Evolutionary conservation across 2,329 filamentous ascomycete genomes (phyloP).

Genomic region (Trichoderma sp.): DNA sequence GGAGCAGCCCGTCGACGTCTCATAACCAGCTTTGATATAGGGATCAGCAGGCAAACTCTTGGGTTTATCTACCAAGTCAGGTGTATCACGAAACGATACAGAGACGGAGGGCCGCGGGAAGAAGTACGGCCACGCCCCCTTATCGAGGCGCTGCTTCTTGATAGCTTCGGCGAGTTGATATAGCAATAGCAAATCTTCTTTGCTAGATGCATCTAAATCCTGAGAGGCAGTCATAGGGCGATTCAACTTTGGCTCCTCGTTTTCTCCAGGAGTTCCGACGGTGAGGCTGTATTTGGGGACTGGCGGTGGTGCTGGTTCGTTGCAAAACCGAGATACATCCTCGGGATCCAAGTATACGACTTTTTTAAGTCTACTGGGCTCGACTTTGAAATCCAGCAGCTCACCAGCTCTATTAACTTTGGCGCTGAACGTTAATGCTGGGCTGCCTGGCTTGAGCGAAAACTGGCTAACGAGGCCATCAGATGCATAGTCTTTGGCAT

Average conservation of each 20-base stretch:
- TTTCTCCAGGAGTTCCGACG: conserved; percentile 32
- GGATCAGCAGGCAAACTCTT: conserved; percentile 48
- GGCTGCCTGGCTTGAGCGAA: conserved; percentile 54
- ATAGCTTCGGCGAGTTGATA: conserved; percentile 50
- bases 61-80: conserved; percentile 23
- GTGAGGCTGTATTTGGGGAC: conserved; percentile 30
- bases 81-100: conserved; percentile 42
- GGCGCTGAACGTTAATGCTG: conserved; percentile 64
- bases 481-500: conserved; percentile 35
- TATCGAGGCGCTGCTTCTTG: conserved; percentile 44
- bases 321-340: conserved; percentile 49
- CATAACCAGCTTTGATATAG: conserved; percentile 45
- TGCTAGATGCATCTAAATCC: conserved; percentile 46
- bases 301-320: conserved; percentile 34
- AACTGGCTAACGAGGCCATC: conserved; percentile 50
- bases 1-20: conserved; percentile 35
- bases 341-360: conserved; percentile 60
- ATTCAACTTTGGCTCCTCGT: conserved; percentile 27
- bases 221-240: conserved; percentile 47
- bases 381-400: conserved; percentile 56
- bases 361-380: conserved; percentile 53
- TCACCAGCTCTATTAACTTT: conserved; percentile 55
- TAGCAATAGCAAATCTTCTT: conserved; percentile 50
- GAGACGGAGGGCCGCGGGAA: conserved; percentile 45
- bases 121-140: conserved; percentile 54